A percentile compares a stretch with the other conserved stretches of the same genome.
phyloP scores from a whole-genome alignment of 2,329 filamentous ascomycete genomes.

The Zelopaecilomyces penicillatus region DNA sequence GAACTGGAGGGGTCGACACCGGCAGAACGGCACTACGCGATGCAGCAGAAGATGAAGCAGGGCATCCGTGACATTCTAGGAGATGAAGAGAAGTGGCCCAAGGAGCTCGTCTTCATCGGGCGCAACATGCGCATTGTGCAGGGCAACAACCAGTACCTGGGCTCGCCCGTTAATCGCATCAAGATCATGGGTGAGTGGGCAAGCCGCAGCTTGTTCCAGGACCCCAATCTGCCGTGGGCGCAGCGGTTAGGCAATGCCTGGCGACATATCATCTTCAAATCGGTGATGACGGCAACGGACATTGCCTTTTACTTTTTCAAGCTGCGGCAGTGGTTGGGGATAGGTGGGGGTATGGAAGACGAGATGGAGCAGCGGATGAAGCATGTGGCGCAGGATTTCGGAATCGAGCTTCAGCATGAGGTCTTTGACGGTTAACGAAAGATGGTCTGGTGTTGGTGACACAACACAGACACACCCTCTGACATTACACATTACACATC shows the following conservation, averaged over 20 bases:
- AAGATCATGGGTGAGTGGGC: conserved; percentile 94
- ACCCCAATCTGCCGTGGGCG: conserved; percentile 51
- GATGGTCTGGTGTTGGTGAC: too few relatives aligned
- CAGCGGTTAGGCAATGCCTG: conserved; percentile 63
- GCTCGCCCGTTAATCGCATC: conserved; percentile 81
- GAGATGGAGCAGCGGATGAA: conserved; percentile 84
- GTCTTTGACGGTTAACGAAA: conserved; percentile 68
- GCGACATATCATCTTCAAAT: conserved; percentile 72
- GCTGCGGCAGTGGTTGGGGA: conserved; percentile 65
- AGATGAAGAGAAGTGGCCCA: conserved; percentile 82
- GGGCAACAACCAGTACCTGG: conserved; percentile 85
- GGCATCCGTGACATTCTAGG: conserved; percentile 60
- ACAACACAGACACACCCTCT: too few relatives aligned
- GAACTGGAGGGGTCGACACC: conserved; percentile 48
- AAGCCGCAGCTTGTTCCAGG: conserved; percentile 70
- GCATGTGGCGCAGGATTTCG: conserved; percentile 81
- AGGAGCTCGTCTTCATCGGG: conserved; percentile 85
- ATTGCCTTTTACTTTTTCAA: conserved; percentile 76
- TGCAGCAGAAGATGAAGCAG: conserved; percentile 79
- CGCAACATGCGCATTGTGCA: conserved; percentile 90
- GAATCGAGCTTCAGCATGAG: conserved; percentile 79
- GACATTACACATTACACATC: too few relatives aligned
- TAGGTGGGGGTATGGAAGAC: conserved; percentile 85
- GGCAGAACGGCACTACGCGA: conserved; percentile 75
- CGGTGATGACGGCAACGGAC: conserved; percentile 69